These are phyloP conservation scores for Orbilia blumenaviensis DNA, from an alignment of 2,329 filamentous ascomycete genomes.

Conservation along the genomic window DNA sequence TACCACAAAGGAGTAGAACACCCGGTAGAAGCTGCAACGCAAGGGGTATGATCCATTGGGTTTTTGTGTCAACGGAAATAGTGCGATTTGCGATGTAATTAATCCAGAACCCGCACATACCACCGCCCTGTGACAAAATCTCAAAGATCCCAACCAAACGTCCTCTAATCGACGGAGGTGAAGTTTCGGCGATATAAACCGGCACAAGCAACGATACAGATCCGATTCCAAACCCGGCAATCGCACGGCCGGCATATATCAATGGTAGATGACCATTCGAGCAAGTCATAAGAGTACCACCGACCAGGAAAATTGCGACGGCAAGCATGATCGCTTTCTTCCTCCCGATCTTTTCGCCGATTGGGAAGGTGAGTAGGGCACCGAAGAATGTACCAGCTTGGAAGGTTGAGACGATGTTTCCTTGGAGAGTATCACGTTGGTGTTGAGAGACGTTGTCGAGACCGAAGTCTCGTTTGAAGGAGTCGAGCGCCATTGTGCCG, in stretches of 20 bases:
- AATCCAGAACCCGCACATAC: conserved; percentile 73
- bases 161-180: conserved; percentile 72
- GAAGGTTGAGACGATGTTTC: conserved; percentile 62
- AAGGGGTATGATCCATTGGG: conserved; percentile 73
- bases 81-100: conserved; percentile 64
- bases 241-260: conserved; percentile 71
- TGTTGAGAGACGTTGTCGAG: conserved; percentile 61
- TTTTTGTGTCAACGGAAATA: conserved; percentile 62
- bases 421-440: conserved; percentile 62
- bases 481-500: conserved; percentile 75
- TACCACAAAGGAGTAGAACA: conserved; percentile 56
- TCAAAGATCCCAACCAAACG: conserved; percentile 74
- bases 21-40: conserved; percentile 63
- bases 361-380: conserved; percentile 62
- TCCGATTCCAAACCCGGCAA: conserved; percentile 72
- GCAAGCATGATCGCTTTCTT: conserved; percentile 65
- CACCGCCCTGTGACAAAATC: conserved; percentile 72
- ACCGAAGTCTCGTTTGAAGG: conserved; percentile 75
- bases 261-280: conserved; percentile 60
- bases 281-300: conserved; percentile 58
- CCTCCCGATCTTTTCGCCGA: conserved; percentile 65
- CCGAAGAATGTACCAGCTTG: conserved; percentile 63
- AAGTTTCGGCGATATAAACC: conserved; percentile 70
- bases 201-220: conserved; percentile 72
- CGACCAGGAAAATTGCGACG: conserved; percentile 63